Percentiles rank a stretch among this genome's conserved stretches.
Conservation (phyloP, 495 filamentous ascomycete species). For the Mycothermus thermophilus region DNA sequence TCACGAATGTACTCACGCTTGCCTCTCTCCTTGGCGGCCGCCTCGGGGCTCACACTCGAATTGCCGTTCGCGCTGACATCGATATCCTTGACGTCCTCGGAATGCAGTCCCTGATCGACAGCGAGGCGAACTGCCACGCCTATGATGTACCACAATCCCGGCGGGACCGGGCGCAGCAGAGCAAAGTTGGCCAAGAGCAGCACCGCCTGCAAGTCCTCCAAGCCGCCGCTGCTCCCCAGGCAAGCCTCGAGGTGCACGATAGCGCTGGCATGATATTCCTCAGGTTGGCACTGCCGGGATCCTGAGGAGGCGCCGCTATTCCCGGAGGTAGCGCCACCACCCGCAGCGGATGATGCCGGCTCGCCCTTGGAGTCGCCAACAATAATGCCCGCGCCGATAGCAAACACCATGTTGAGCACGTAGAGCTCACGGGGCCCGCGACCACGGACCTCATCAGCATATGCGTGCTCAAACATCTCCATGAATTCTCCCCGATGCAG, state of each 20-base stretch:
- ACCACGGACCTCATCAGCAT: conserved; percentile 49
- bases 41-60: conserved; percentile 15
- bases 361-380: conserved; percentile 42
- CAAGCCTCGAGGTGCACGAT: conserved; percentile 85
- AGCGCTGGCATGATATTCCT: conserved; percentile 91
- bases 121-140: conserved; percentile 82
- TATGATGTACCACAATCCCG: conserved; percentile 93
- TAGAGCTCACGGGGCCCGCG: conserved; percentile 76
- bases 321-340: conserved; percentile 8
- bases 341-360: too few relatives aligned
- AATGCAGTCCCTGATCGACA: conserved; percentile 84
- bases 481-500: conserved; percentile 80
- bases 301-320: conserved; percentile 3
- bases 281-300: conserved; percentile 62
- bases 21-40: conserved; percentile 42
- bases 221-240: conserved; percentile 60
- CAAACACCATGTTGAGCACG: conserved; percentile 94
- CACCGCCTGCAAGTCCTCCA: conserved; percentile 89
- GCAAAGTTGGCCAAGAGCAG: conserved; percentile 84
- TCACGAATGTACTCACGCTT: conserved; percentile 78
- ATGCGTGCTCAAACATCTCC: conserved; percentile 67
- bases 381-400: conserved; percentile 87
- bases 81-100: conserved; percentile 72
- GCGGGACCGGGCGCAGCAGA: conserved; percentile 75
- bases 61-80: conserved; percentile 14